A percentile compares a stretch with the other conserved stretches of the same genome.
These are phyloP conservation scores for Ophiosphaerella narmari DNA, from an alignment of 2,329 filamentous ascomycete genomes.

Conservation along the genomic window DNA sequence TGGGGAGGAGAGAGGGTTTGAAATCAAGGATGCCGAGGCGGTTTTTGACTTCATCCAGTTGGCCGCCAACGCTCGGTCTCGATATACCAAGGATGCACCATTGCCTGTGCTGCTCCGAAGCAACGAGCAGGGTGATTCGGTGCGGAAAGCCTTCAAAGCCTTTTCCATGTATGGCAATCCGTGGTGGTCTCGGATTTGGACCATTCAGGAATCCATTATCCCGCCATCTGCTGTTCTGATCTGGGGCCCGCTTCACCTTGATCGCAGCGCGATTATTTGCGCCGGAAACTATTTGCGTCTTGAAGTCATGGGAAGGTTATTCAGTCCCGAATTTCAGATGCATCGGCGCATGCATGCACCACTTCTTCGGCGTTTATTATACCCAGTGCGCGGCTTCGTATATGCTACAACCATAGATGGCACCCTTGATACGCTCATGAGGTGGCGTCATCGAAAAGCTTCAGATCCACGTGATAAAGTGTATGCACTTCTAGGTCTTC, in stretches of 20 bases:
- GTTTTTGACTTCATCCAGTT: slow-evolving; percentile 18
- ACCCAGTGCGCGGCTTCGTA: slow-evolving; percentile 19
- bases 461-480: slow-evolving; percentile 32
- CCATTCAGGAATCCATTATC: slow-evolving; percentile 21
- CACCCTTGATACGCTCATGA: slow-evolving; percentile 19
- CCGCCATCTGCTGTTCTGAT: slow-evolving; percentile 10
- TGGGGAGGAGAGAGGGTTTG: neutral
- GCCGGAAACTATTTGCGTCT: neutral
- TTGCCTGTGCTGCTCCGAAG: slow-evolving; percentile 10
- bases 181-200: slow-evolving; percentile 21
- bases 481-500: slow-evolving; percentile 25
- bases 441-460: slow-evolving; percentile 22
- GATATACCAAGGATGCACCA: neutral
- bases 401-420: slow-evolving; percentile 6
- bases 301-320: neutral
- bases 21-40: slow-evolving; percentile 5
- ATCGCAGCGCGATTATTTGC: neutral
- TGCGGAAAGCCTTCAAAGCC: slow-evolving; percentile 12
- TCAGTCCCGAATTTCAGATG: neutral
- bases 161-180: slow-evolving; percentile 24
- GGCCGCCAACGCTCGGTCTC: slow-evolving; percentile 2
- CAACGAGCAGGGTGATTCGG: neutral
- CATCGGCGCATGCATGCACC: slow-evolving; percentile 3
- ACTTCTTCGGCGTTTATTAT: slow-evolving; percentile 14
- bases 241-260: slow-evolving; percentile 1